A percentile compares a stretch with the other conserved stretches of the same genome.
Evolutionary conservation across 2,329 filamentous ascomycete species (phyloP).

Genomic region (Daldinia eschscholtzii): DNA sequence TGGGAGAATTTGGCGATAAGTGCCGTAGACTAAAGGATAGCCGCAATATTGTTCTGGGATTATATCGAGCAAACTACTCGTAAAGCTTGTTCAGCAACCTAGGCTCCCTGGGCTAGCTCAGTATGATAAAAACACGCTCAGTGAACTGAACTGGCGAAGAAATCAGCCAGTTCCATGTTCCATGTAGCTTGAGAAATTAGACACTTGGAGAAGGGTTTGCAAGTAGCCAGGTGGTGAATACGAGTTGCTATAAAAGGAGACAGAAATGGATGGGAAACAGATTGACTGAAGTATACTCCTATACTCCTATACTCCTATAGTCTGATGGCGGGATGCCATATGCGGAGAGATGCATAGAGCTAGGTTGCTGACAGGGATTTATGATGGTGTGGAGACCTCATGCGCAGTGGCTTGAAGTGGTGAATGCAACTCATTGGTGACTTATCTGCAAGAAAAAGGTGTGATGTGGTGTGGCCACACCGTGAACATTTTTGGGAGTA

Average conservation of each 20-base stretch:
- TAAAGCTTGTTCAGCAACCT: not conserved
- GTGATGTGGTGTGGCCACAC: constrained; percentile 38
- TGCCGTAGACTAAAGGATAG: constrained; percentile 5
- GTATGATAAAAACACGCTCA: not conserved
- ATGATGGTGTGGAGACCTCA: constrained; percentile 38
- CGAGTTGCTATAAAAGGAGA: constrained; percentile 19
- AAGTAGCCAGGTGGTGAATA: constrained; percentile 14
- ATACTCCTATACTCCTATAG: constrained; percentile 22
- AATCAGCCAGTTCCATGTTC: not conserved
- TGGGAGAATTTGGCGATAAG: constrained; percentile 9
- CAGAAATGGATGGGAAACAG: not conserved
- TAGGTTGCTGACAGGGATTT: constrained; percentile 26
- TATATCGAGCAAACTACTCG: not conserved
- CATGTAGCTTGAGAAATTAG: not conserved
- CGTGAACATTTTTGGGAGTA: constrained; percentile 39
- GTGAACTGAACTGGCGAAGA: not conserved
- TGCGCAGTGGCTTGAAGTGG: constrained; percentile 29
- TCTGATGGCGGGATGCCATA: constrained; percentile 22
- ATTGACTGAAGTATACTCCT: constrained; percentile 16
- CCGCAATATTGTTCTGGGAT: constrained; percentile 14
- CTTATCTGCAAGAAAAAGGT: constrained; percentile 30
- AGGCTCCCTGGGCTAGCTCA: not conserved
- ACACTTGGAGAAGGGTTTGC: constrained; percentile 15
- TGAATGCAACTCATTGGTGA: constrained; percentile 32
- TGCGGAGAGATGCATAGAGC: constrained; percentile 19